A percentile compares a stretch with the other conserved stretches of the same genome.
These are phyloP conservation scores for Casuarina equisetifolia DNA, from an alignment of 306 rosid genomes.

Conservation along the genomic window DNA sequence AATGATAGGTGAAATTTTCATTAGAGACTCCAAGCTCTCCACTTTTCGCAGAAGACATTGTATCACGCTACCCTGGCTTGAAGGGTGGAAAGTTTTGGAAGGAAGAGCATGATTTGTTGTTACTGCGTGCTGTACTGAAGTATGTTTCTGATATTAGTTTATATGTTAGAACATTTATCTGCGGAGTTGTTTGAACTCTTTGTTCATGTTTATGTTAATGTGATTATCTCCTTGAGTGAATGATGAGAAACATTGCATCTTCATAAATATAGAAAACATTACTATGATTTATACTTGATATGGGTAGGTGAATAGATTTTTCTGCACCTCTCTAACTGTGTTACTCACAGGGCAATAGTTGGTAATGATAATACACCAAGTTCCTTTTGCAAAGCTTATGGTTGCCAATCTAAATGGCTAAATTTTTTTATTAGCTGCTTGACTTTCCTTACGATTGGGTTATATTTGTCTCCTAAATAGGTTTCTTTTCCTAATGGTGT, in stretches of 20 bases:
- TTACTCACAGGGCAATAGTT: neutral
- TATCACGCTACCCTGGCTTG: constrained; percentile 69
- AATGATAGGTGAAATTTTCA: constrained; percentile 63
- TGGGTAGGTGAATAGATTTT: neutral
- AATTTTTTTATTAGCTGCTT: neutral
- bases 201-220: constrained; percentile 3
- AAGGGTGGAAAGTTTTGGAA: constrained; percentile 90
- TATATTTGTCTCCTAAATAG: neutral
- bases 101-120: constrained; percentile 76
- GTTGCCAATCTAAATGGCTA: neutral
- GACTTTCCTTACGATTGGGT: neutral
- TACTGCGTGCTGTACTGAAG: constrained; percentile 80
- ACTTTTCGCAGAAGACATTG: constrained; percentile 68
- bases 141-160: constrained; percentile 31
- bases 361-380: neutral
- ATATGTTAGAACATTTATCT: constrained; percentile 1
- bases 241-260: constrained; percentile 13
- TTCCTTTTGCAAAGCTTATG: neutral
- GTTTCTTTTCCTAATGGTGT: neutral
- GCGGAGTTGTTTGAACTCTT: neutral
- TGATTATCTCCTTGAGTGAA: constrained; percentile 2
- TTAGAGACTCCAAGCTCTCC: constrained; percentile 55
- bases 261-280: neutral
- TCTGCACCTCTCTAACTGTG: neutral
- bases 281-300: neutral